phyloP scores from a whole-genome alignment of 1,284 basidiomycete genomes.

The Cutaneotrichosporon arboriforme region DNA sequence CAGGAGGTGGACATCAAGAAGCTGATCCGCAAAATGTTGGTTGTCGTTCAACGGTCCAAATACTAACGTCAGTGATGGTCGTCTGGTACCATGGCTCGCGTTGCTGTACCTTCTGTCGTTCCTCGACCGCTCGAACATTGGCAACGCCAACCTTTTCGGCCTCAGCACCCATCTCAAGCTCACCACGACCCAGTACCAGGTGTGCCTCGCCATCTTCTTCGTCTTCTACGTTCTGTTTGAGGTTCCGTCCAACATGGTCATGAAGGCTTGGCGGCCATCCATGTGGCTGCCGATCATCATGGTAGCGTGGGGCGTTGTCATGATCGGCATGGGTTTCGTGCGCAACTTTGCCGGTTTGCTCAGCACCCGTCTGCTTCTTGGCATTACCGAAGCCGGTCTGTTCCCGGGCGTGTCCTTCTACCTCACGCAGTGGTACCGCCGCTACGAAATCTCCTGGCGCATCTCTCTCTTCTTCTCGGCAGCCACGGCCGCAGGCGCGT shows the following conservation, averaged over 20 bases:
- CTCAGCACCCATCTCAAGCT: conserved; percentile 27
- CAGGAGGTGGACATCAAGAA: conserved; percentile 10
- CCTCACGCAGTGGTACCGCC: conserved; percentile 40
- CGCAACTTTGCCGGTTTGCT: conserved; percentile 42
- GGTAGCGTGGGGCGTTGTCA: conserved; percentile 47
- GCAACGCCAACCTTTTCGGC: conserved; percentile 24
- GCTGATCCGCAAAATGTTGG: conserved; percentile 16
- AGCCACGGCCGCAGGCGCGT: conserved; percentile 46
- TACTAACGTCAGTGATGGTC: conserved; percentile 20
- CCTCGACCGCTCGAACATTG: conserved; percentile 5
- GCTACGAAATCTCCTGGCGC: conserved; percentile 40
- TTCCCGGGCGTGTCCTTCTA: conserved; percentile 43
- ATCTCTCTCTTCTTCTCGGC: conserved; percentile 44
- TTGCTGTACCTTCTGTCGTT: conserved; percentile 57
- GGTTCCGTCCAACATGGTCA: conserved; percentile 60
- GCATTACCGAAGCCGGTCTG: conserved; percentile 37
- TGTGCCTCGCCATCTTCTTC: conserved; percentile 41
- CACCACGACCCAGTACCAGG: conserved; percentile 25
- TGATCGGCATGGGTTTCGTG: conserved; percentile 47
- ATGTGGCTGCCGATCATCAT: conserved; percentile 36
- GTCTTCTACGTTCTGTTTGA: conserved; percentile 39
- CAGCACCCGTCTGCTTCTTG: conserved; percentile 35
- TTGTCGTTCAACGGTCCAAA: neutral
- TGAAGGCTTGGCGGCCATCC: conserved; percentile 33
- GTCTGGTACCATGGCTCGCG: conserved; percentile 30